Conservation (phyloP, 495 filamentous ascomycete genomes). For the Penicillium parvum region DNA sequence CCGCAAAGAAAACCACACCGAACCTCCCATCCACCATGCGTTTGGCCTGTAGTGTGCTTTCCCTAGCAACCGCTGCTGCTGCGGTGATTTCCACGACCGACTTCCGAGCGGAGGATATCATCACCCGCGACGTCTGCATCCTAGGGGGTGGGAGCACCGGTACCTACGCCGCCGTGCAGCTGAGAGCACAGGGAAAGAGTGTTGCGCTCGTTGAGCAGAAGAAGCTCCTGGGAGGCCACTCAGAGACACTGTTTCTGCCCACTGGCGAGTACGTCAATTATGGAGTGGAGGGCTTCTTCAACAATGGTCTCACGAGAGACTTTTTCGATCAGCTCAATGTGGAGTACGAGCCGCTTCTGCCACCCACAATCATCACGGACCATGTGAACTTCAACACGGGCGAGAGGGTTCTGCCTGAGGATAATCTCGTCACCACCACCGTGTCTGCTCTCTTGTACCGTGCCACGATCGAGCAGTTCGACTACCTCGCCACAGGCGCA, state of each 20-base stretch:
- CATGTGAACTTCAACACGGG: slow-evolving; percentile 11
- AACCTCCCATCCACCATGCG: too few relatives aligned
- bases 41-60: background rate
- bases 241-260: slow-evolving; percentile 37
- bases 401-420: slow-evolving; percentile 1
- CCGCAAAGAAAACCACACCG: too few relatives aligned
- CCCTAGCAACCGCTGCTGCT: background rate
- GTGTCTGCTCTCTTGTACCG: slow-evolving; percentile 6
- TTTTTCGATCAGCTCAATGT: slow-evolving; percentile 33
- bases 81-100: background rate
- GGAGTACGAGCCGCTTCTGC: slow-evolving; percentile 11
- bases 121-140: slow-evolving; percentile 36
- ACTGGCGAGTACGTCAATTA: slow-evolving; percentile 35
- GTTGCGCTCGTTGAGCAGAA: slow-evolving; percentile 43
- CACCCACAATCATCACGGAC: background rate
- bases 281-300: slow-evolving; percentile 37
- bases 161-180: slow-evolving; percentile 43
- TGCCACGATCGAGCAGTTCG: slow-evolving; percentile 4
- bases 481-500: slow-evolving; percentile 3
- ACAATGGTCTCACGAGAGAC: slow-evolving; percentile 29
- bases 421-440: background rate
- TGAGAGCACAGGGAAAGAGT: slow-evolving; percentile 38
- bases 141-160: slow-evolving; percentile 48
- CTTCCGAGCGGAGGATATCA: slow-evolving; percentile 3
- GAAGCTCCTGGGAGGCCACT: slow-evolving; percentile 38